A percentile compares a stretch with the other conserved stretches of the same genome.
Evolutionary conservation across 805 yeast species (phyloP).

Genomic region (Wickerhamiella occidentalis): DNA sequence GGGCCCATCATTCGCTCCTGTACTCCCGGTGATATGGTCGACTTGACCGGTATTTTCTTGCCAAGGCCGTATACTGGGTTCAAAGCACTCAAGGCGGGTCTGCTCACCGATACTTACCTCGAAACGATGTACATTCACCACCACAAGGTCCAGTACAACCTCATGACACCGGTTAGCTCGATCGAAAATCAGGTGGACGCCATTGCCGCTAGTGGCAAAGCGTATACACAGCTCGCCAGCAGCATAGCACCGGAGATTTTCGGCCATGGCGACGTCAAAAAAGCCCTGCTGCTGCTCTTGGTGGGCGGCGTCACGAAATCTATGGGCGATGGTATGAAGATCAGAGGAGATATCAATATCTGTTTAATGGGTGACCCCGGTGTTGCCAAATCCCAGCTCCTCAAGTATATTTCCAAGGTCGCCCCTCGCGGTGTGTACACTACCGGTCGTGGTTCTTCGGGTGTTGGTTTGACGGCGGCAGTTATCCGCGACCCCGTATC

Average conservation of each 20-base stretch:
- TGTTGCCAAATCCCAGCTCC: constrained; percentile 93
- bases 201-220: constrained; percentile 50
- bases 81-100: constrained; percentile 82
- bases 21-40: constrained; percentile 92
- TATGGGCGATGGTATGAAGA: constrained; percentile 92
- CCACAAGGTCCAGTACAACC: constrained; percentile 78
- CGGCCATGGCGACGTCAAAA: constrained; percentile 89
- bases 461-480: constrained; percentile 97
- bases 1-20: constrained; percentile 80
- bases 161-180: constrained; percentile 42
- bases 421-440: constrained; percentile 97
- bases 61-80: constrained; percentile 96
- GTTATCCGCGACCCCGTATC: constrained; percentile 99
- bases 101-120: constrained; percentile 84
- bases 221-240: constrained; percentile 66
- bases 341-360: constrained; percentile 92
- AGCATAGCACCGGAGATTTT: constrained; percentile 97
- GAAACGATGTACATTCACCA: constrained; percentile 79
- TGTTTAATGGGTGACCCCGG: constrained; percentile 99
- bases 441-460: constrained; percentile 97
- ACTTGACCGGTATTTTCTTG: constrained; percentile 79
- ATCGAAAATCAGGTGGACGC: constrained; percentile 43
- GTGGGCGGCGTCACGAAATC: constrained; percentile 94
- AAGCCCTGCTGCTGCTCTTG: constrained; percentile 67
- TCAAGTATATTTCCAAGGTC: constrained; percentile 79